A percentile compares a stretch with the other conserved stretches of the same genome.
Conservation (phyloP, 306 rosid species). For the Ormosia emarginata region DNA sequence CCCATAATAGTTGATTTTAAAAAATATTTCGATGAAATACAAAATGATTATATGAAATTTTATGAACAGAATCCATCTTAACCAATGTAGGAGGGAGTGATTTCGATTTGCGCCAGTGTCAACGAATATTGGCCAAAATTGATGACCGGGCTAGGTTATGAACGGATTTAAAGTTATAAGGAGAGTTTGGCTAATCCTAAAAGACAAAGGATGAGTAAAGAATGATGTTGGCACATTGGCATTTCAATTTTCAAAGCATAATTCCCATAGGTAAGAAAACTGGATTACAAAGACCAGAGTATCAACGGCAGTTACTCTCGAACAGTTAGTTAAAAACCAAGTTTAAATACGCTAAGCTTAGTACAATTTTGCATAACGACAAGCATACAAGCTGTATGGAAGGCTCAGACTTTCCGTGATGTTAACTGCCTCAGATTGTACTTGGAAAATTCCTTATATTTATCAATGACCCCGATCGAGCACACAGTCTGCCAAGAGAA, state of each 20-base stretch:
- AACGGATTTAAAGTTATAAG: too few species aligned
- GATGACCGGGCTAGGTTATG: too few species aligned
- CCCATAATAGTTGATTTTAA: too few species aligned
- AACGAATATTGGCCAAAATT: too few species aligned
- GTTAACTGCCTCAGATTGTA: slow-evolving; percentile 94
- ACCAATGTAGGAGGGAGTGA: too few species aligned
- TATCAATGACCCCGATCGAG: slow-evolving; percentile 82
- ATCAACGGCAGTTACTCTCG: not conserved
- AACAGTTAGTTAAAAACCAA: not conserved
- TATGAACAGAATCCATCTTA: too few species aligned
- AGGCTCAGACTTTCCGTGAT: slow-evolving; percentile 44
- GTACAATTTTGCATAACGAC: not conserved
- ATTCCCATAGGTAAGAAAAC: not conserved
- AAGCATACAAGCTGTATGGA: not conserved
- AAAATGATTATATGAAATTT: too few species aligned
- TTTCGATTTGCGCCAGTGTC: too few species aligned
- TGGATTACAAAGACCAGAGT: not conserved
- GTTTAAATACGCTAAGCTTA: not conserved
- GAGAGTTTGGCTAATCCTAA: too few species aligned
- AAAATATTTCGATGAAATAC: too few species aligned
- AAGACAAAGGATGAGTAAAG: too few species aligned
- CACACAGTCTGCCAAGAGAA: slow-evolving; percentile 72
- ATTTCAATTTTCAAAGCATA: not conserved
- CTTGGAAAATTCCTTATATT: slow-evolving; percentile 79
- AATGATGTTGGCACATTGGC: too few species aligned